A percentile compares a stretch with the other conserved stretches of the same genome.
These are phyloP conservation scores for Eutrema heterophyllum DNA, from an alignment of 345 rosid species.

Conservation along the genomic window DNA sequence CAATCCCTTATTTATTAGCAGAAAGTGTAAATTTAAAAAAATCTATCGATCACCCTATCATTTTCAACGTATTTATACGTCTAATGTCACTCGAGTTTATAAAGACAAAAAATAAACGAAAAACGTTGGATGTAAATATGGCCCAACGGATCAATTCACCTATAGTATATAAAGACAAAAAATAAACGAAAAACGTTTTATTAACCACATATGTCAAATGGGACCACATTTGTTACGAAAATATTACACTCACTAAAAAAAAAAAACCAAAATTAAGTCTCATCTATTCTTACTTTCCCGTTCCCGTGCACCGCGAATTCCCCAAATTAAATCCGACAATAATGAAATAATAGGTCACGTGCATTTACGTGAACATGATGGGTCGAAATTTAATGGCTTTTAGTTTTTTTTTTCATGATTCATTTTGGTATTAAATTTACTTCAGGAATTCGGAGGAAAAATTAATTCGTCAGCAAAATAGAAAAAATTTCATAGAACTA, in stretches of 20 bases:
- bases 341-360: constrained; percentile 18
- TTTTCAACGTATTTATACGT: not conserved
- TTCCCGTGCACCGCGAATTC: constrained; percentile 29
- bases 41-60: constrained; percentile 1
- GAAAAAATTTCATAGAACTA: not conserved
- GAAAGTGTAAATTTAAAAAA: not conserved
- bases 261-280: constrained; percentile 9
- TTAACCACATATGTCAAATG: not conserved
- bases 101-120: too few species aligned
- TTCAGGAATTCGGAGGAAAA: not conserved
- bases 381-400: not conserved
- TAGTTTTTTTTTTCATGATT: not conserved
- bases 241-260: not conserved
- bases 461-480: not conserved
- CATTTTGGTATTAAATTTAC: not conserved
- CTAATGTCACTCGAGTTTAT: not conserved
- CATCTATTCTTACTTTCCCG: constrained; percentile 14
- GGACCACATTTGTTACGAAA: constrained; percentile 17
- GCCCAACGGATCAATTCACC: constrained; percentile 17
- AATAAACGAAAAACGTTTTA: not conserved
- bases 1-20: constrained; percentile 13
- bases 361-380: constrained; percentile 17
- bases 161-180: not conserved
- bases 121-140: constrained; percentile 11
- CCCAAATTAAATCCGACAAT: constrained; percentile 21